Conservation (phyloP, 768 basidiomycete genomes). For the Mycena crocata region DNA sequence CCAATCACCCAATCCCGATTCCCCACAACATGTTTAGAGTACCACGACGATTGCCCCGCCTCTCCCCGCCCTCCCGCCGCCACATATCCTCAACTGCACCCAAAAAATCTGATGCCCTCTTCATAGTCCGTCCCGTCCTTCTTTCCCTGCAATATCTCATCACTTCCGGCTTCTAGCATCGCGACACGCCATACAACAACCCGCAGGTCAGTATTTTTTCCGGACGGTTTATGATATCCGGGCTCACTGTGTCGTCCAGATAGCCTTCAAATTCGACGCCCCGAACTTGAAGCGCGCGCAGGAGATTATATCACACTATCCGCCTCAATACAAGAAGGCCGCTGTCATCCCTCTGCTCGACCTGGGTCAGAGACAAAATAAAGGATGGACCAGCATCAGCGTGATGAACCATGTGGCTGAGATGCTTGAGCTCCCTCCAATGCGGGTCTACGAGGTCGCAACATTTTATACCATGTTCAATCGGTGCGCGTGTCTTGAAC, state of each 20-base stretch:
- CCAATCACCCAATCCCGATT: conserved; percentile 5
- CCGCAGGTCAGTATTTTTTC: conserved; percentile 60
- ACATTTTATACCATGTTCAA: conserved; percentile 99
- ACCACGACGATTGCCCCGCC: conserved; percentile 44
- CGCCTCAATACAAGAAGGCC: conserved; percentile 98
- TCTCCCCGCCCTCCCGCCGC: conserved; percentile 42
- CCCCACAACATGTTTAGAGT: conserved; percentile 51
- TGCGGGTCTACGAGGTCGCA: conserved; percentile 99
- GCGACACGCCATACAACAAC: conserved; percentile 95
- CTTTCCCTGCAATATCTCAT: conserved; percentile 22
- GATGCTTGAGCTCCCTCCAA: conserved; percentile 92
- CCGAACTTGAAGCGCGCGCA: conserved; percentile 89
- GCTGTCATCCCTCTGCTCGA: conserved; percentile 97
- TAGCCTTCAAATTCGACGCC: conserved; percentile 86
- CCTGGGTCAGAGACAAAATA: conserved; percentile 96
- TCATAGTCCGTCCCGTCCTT: conserved; percentile 71
- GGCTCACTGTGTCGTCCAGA: conserved; percentile 56
- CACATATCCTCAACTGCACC: conserved; percentile 56
- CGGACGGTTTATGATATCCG: conserved; percentile 7
- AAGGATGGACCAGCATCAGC: conserved; percentile 97
- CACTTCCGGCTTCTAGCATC: conserved; percentile 70
- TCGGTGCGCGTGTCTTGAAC: conserved; percentile 63
- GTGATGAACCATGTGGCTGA: conserved; percentile 99
- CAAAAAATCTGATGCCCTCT: conserved; percentile 84
- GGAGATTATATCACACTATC: conserved; percentile 93